Conservation (phyloP, 805 yeast species). For the Zygoascus flipseniorum region DNA sequence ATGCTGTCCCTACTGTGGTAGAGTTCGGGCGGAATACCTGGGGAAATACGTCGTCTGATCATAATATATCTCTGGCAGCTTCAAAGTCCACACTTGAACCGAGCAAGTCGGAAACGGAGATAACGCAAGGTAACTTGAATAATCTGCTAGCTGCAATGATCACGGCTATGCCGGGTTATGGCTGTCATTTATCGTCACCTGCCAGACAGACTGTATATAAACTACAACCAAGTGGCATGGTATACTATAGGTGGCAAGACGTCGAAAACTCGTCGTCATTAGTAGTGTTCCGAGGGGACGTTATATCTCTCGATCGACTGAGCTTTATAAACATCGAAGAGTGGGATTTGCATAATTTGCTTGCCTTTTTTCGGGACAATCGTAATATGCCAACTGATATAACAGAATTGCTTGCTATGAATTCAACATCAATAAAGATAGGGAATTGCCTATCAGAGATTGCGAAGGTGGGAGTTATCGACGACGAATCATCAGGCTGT, state of each 20-base stretch:
- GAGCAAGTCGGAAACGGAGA: background rate
- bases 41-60: background rate
- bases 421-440: slow-evolving; percentile 33
- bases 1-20: background rate
- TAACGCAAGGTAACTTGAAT: background rate
- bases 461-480: slow-evolving; percentile 67
- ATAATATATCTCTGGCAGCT: too few species aligned
- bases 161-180: slow-evolving; percentile 43
- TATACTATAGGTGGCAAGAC: slow-evolving; percentile 75
- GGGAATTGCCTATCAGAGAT: slow-evolving; percentile 74
- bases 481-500: slow-evolving; percentile 75
- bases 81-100: background rate
- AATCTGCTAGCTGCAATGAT: background rate
- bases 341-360: slow-evolving; percentile 24
- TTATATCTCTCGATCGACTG: slow-evolving; percentile 61
- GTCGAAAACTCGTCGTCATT: slow-evolving; percentile 56
- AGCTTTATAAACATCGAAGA: slow-evolving; percentile 58
- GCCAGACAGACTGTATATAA: slow-evolving; percentile 57
- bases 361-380: background rate
- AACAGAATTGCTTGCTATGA: slow-evolving; percentile 12
- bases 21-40: background rate
- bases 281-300: slow-evolving; percentile 71
- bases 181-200: slow-evolving; percentile 60
- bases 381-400: slow-evolving; percentile 13
- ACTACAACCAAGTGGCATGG: slow-evolving; percentile 51